A percentile compares a stretch with the other conserved stretches of the same genome.
These are phyloP conservation scores for Basidiobolus meristosporus DNA, from an alignment of 371 early-diverging fungal species.

Conservation along the genomic window DNA sequence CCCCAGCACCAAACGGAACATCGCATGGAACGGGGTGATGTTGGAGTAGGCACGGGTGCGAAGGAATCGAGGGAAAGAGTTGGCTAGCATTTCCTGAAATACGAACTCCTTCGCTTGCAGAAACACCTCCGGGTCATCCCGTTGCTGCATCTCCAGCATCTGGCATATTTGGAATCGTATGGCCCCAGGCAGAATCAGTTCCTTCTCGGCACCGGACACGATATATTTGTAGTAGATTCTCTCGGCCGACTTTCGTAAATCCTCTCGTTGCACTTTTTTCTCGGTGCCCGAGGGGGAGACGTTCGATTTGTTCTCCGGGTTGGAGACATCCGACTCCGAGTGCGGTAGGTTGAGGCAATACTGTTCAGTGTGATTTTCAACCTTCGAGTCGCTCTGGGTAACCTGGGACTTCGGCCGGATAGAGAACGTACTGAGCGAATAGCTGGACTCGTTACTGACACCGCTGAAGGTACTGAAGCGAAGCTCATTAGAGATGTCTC, in stretches of 20 bases:
- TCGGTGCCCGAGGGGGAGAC: too few species aligned
- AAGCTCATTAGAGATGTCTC: slow-evolving; percentile 2
- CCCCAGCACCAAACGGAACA: slow-evolving; percentile 25
- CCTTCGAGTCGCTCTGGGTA: too few species aligned
- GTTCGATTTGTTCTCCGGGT: too few species aligned
- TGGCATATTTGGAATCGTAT: slow-evolving; percentile 13
- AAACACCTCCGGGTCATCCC: slow-evolving; percentile 30
- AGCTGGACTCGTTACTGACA: neutral
- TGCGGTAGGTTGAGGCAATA: too few species aligned
- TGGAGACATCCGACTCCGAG: too few species aligned
- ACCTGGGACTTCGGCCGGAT: too few species aligned
- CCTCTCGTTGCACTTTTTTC: too few species aligned
- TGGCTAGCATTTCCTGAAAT: slow-evolving; percentile 29
- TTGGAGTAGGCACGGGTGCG: slow-evolving; percentile 33
- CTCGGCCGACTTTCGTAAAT: slow-evolving; percentile 32
- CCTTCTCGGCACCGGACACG: slow-evolving; percentile 26
- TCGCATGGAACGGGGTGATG: slow-evolving; percentile 23
- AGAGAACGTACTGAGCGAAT: too few species aligned
- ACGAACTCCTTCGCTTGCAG: slow-evolving; percentile 29
- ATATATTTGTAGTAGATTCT: slow-evolving; percentile 26
- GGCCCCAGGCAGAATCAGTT: slow-evolving; percentile 14
- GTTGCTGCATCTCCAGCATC: slow-evolving; percentile 14
- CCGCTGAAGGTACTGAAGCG: slow-evolving; percentile 2
- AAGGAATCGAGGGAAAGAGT: slow-evolving; percentile 36
- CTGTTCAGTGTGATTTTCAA: too few species aligned